Percentiles rank a stretch among this genome's conserved stretches.
phyloP scores from a whole-genome alignment of 768 basidiomycete genomes.

The Sporobolomyces roseus region DNA sequence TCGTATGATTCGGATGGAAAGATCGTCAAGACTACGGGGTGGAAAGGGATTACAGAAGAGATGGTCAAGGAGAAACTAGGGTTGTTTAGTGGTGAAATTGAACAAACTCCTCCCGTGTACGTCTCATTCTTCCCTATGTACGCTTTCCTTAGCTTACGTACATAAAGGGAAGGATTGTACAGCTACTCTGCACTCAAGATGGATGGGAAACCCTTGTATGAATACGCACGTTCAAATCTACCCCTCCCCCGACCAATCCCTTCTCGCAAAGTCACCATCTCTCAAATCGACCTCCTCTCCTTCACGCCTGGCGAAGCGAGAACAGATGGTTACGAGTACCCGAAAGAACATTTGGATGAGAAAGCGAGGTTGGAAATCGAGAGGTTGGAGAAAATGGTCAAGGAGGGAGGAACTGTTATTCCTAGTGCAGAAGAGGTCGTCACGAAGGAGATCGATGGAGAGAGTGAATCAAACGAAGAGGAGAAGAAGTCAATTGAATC shows the following conservation, averaged over 20 bases:
- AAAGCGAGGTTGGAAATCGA: constrained; percentile 69
- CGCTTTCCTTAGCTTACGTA: background rate
- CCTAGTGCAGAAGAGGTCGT: constrained; percentile 20
- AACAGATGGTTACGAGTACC: constrained; percentile 64
- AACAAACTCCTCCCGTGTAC: constrained; percentile 89
- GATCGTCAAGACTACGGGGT: constrained; percentile 68
- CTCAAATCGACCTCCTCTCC: constrained; percentile 69
- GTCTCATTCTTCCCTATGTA: background rate
- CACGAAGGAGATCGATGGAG: background rate
- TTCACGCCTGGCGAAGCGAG: constrained; percentile 66
- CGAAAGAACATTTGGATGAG: constrained; percentile 63
- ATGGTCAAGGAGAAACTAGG: constrained; percentile 65
- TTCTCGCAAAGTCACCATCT: constrained; percentile 72
- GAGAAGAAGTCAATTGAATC: no score
- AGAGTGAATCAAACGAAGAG: background rate
- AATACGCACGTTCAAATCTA: constrained; percentile 86
- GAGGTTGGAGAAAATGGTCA: constrained; percentile 55
- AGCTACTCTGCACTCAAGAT: constrained; percentile 98
- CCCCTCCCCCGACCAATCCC: constrained; percentile 94
- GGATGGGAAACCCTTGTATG: constrained; percentile 92
- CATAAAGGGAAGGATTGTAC: constrained; percentile 1
- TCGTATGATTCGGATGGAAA: constrained; percentile 87
- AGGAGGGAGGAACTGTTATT: constrained; percentile 20
- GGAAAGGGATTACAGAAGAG: constrained; percentile 68
- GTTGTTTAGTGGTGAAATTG: constrained; percentile 77